A percentile compares a stretch with the other conserved stretches of the same genome.
Evolutionary conservation across 2,329 filamentous ascomycete genomes (phyloP).

Genomic region (Aspergillus sp.): DNA sequence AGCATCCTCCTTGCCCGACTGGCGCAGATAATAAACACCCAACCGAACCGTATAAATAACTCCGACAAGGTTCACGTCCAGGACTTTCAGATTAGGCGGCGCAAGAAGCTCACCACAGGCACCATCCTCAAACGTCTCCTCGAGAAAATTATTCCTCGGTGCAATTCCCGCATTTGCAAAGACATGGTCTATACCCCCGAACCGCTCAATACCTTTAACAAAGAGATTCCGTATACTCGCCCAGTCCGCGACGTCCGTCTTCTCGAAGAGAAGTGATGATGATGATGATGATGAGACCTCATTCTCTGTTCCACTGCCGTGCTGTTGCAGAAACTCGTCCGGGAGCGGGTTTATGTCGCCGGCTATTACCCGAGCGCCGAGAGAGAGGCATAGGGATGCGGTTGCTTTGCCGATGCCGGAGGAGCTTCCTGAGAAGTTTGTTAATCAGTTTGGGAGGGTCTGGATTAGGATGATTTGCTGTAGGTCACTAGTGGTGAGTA

Average conservation of each 20-base stretch:
- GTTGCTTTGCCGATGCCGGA: slow-evolving; percentile 63
- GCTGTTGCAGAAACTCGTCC: background rate
- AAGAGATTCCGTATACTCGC: slow-evolving; percentile 53
- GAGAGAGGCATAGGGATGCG: slow-evolving; percentile 50
- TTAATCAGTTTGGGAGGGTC: background rate
- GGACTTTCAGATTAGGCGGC: slow-evolving; percentile 43
- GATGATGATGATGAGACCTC: slow-evolving; percentile 24
- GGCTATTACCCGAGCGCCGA: slow-evolving; percentile 57
- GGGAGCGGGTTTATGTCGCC: slow-evolving; percentile 51
- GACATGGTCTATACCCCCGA: slow-evolving; percentile 48
- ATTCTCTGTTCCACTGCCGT: slow-evolving; percentile 20
- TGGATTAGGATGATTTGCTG: background rate
- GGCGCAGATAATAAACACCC: slow-evolving; percentile 49
- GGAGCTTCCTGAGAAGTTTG: slow-evolving; percentile 48
- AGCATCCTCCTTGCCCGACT: background rate
- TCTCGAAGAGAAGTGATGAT: slow-evolving; percentile 39
- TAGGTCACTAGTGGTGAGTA: background rate
- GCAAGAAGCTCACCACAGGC: slow-evolving; percentile 45
- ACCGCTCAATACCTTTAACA: slow-evolving; percentile 46
- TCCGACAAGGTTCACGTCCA: slow-evolving; percentile 55
- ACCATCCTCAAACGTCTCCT: slow-evolving; percentile 47
- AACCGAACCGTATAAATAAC: slow-evolving; percentile 53
- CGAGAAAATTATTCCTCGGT: slow-evolving; percentile 49
- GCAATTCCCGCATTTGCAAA: slow-evolving; percentile 58
- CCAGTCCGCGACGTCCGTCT: slow-evolving; percentile 54